These are phyloP conservation scores for Globisporangium uncinulatum DNA, from an alignment of 352 stramenopile species.

Conservation along the genomic window DNA sequence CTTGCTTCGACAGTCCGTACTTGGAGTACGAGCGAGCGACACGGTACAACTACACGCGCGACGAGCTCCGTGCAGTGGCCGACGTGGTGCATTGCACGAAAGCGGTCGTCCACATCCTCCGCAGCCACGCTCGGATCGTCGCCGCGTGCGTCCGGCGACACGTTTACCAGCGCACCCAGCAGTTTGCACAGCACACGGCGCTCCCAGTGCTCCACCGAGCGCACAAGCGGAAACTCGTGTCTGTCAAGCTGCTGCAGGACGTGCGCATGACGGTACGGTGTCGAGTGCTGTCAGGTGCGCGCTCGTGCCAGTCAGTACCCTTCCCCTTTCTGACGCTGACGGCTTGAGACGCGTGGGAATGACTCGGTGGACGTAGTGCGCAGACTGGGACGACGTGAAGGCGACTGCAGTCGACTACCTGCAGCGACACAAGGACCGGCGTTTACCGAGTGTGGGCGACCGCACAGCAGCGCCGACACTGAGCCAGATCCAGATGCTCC, in stretches of 20 bases:
- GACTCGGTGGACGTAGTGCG: constrained; percentile 24
- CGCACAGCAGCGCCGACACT: constrained; percentile 21
- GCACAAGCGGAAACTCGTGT: constrained; percentile 77
- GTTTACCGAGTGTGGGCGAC: constrained; percentile 28
- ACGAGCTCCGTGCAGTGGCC: constrained; percentile 54
- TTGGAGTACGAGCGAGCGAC: constrained; percentile 69
- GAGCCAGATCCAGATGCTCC: constrained; percentile 49
- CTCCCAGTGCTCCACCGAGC: constrained; percentile 74
- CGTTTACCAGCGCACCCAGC: constrained; percentile 62
- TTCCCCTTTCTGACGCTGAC: background rate
- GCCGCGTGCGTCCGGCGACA: constrained; percentile 37
- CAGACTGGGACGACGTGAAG: constrained; percentile 45
- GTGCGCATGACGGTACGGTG: constrained; percentile 45
- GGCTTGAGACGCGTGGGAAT: background rate
- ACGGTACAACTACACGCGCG: constrained; percentile 58
- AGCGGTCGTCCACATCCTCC: constrained; percentile 41
- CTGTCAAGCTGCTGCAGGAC: constrained; percentile 65
- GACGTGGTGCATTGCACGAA: constrained; percentile 74
- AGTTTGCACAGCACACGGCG: constrained; percentile 69
- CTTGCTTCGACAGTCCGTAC: constrained; percentile 24
- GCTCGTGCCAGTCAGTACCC: too few species aligned
- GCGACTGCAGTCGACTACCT: constrained; percentile 39
- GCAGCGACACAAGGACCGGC: constrained; percentile 41
- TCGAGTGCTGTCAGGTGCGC: background rate
- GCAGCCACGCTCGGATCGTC: constrained; percentile 23